Conservation (phyloP, 2,329 filamentous ascomycete species). For the Pseudogymnoascus sp. region DNA sequence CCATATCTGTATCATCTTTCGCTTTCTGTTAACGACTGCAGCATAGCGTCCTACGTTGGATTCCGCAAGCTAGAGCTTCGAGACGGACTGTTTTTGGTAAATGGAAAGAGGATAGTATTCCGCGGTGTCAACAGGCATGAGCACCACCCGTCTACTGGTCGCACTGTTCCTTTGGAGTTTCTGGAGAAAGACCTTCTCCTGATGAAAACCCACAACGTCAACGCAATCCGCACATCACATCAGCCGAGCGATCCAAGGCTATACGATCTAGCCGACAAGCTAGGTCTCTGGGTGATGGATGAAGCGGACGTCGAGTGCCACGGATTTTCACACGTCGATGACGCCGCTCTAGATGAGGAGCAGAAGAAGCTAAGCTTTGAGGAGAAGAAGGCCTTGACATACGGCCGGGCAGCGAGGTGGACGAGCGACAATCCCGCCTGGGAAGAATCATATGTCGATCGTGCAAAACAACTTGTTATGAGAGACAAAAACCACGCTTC, state of each 20-base stretch:
- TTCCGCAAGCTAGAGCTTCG: slow-evolving; percentile 46
- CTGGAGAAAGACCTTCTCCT: slow-evolving; percentile 43
- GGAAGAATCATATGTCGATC: slow-evolving; percentile 43
- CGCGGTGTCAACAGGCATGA: slow-evolving; percentile 50
- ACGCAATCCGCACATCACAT: slow-evolving; percentile 60
- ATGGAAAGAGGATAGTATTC: slow-evolving; percentile 44
- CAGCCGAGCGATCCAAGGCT: slow-evolving; percentile 51
- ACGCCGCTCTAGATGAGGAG: background rate
- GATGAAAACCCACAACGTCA: slow-evolving; percentile 56
- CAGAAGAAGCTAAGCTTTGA: slow-evolving; percentile 29
- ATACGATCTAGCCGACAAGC: slow-evolving; percentile 51
- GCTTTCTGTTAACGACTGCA: slow-evolving; percentile 28
- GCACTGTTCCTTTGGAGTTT: slow-evolving; percentile 41
- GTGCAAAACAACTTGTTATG: slow-evolving; percentile 41
- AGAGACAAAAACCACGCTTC: slow-evolving; percentile 46
- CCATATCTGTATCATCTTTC: slow-evolving; percentile 51
- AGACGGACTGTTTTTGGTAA: slow-evolving; percentile 42
- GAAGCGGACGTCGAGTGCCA: slow-evolving; percentile 43
- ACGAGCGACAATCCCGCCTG: slow-evolving; percentile 37
- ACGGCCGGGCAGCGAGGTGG: slow-evolving; percentile 32
- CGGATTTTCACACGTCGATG: slow-evolving; percentile 28
- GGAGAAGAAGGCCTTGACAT: slow-evolving; percentile 33
- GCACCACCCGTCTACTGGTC: slow-evolving; percentile 42
- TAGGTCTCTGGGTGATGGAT: slow-evolving; percentile 53
- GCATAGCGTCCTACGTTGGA: slow-evolving; percentile 38